Base-by-base conservation (phyloP, 129 eudicot species). In the Chrysanthemum seticuspe region DNA sequence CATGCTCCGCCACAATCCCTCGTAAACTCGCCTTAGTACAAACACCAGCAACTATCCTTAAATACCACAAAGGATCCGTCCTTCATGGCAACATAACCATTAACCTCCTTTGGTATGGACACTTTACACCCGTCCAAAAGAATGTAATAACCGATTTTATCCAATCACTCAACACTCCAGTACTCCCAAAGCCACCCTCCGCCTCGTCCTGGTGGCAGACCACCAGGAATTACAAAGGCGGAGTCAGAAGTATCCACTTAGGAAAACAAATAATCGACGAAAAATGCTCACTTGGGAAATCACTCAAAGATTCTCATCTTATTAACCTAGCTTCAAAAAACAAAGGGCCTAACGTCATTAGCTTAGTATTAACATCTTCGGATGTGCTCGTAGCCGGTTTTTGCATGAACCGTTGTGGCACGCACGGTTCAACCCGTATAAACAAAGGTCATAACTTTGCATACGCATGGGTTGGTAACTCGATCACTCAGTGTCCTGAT, bases 201-300 rank as follows among this genome's bases (percentile, higher is more conserved):
- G 92, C 77, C 56, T 82, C 90, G 0, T 76, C 96, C 7, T 91
- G 97, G 97, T 91, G 97, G 97, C 78, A 74, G 60, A 83, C 97
- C 57, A 88, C 91, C 71, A 71, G 13, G 29, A 82, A 76, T 12
- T 91, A 91, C 91, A 74, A 71, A 40, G 82, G 82, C 13, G 88
- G 87, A 29, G 13, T 79, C 0, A 49, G 83, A 48, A 71, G 57
- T 8, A 61, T 91, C 62, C 60, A 50, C 36, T 5, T 91, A 14
- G 96, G 93, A 3, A 86, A 79, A 10, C 97, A 91, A 70, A 57
- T 75, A 25, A 65, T 79, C 62, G 89, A 85, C 7, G 75, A 72
- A 11, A 79, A 79, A 3, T 91, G 76, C 76, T 85, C 97, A 7
- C 86, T 85, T 34, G 97, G 97, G 6, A 91, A 91, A 69, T 83